Base-by-base conservation (phyloP, 306 rosid species). In the peach (Prunus persica) region DNA sequence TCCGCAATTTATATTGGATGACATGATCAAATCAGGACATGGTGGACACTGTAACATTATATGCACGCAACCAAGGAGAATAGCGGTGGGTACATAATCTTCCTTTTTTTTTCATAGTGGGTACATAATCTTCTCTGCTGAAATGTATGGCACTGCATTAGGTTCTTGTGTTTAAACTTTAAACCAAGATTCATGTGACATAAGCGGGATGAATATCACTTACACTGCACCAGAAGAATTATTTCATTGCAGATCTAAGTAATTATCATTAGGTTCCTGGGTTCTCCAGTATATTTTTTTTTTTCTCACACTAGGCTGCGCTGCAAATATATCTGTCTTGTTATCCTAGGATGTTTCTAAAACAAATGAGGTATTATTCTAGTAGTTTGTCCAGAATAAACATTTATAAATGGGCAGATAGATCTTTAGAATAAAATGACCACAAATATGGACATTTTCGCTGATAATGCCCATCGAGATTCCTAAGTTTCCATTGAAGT, bases 11-110 rank as follows among this genome's bases (percentile, higher is more conserved):
- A 85, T 91, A 76, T 84, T 93, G 96, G 98, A 93, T 86, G 96
- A 86, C 82, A 91, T 88, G 97, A 90, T 93, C 55, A 89, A 91
- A 69, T 90, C 88, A 10, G 94, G 93, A 56, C 51, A 34, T 72
- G 97, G 98, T 81, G 98, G 96, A 80, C 49, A 69, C 68, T 91
- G 95, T 78, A 87, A 85, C 84, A 94, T 94, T 73, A 76, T 94
- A 79, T 94, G 98, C 89, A 94, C 98, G 25, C 98, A 94, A 75
- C 98, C 98, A 60, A 88, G 98, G 81, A 90, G 98, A 87, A 94
- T 94, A 86, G 98, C 98, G 86, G 97, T 92, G 15, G 12, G 52
- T 47, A 47, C 51, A 47, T 80, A 67, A 25, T 76, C 52, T 62
- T 73, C 73, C 28, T 27, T 0, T 32, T 32, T 32, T 32, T 32